Evolutionary conservation across 495 filamentous ascomycete genomes (phyloP), one percentile per base, ranked within the genome.

Genomic region (Pseudotulostoma volvatum): DNA sequence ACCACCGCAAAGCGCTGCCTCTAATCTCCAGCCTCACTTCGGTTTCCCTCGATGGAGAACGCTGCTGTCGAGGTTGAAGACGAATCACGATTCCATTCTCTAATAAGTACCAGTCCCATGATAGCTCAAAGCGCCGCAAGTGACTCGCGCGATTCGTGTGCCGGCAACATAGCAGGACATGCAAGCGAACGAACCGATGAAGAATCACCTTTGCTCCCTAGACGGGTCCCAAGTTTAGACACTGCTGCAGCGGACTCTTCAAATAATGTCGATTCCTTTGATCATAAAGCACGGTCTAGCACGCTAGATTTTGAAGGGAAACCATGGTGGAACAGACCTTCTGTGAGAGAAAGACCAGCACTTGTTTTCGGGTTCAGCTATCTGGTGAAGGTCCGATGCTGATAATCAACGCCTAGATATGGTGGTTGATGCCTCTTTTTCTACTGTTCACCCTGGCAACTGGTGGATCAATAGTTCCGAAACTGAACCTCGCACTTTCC

Each of bases 361-460:
- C 14, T 11, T 32, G 3, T 7, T 9, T 20, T 38, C 15, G 16
- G 39, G 17, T 28, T 11, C 5, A 11, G 5, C 23, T 28, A 5
- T 28, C 23, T 28, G 23, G 11, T 28, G 23, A 5, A 5, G 23
- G 11, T 28, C 18, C 31, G 37, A 32, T 38, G 36, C 42, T 36
- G 35, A 50, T 19, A 46, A 42, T 13, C 14, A n/a, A n/a, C n/a
- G n/a, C n/a, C n/a, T 39, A 93, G 83, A 70, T 93, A 25, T 83
- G 68, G 55, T 97, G 87, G 84, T 60, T 97, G 11, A 47, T 97
- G 7, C 74, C 71, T 0, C 78, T 82, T 3, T 84, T 82, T 53
- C 59, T 79, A 17, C 50, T 92, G 4, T 84, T 77, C 52, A 79
- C 82, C 0, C 60, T 93, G 32, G 86, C 84, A 0, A 84, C 85